Base-by-base conservation (phyloP, 2,329 filamentous ascomycete species). In the Capronia coronata region DNA sequence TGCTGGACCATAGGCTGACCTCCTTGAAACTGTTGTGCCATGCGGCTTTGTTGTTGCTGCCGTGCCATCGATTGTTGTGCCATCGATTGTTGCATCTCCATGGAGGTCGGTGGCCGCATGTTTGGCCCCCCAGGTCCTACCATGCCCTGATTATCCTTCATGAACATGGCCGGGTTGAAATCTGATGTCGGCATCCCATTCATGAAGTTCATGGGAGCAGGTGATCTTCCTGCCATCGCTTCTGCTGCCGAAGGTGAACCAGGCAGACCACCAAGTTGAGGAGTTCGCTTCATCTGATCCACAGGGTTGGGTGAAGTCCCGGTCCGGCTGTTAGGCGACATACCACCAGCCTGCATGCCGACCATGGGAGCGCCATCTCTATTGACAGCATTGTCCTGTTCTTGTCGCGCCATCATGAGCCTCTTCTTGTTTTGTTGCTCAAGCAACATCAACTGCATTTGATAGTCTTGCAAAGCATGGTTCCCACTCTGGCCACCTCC, bases 381-480 rank as follows among this genome's bases (percentile, higher is more conserved):
- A 50, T 73, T 73, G 48, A 71, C 66, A 65, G 80, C 76, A 66
- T 70, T 79, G 61, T 83, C 79, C 66, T 84, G 80, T 67, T 84
- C 80, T 68, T 82, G 78, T 38, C 80, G 72, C 51, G 80, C 80
- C 78, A 83, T 81, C 65, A 83, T 74, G 63, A 83, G 65, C 43
- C 80, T 73, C 63, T 80, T 80, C 71, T 83, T 83, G 64, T 83
- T 83, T 68, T 83, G 80, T 65, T 83, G 80, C 65, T 83, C 80
- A 35, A 83, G 72, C 56, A 83, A 68, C 80, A 83, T 83, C 63
- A 83, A 69, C 64, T 83, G 80, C 80, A 83, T 82, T 66, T 83
- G 80, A 66, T 83, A 83, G 65, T 84, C 80, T 66, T 83, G 80
- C 56, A 84, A 71, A 46, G 80, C 80, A 65, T 83, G 80, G 62